Evolutionary conservation across 83 land plant genomes (phyloP).

Genomic region (Picea abies): DNA sequence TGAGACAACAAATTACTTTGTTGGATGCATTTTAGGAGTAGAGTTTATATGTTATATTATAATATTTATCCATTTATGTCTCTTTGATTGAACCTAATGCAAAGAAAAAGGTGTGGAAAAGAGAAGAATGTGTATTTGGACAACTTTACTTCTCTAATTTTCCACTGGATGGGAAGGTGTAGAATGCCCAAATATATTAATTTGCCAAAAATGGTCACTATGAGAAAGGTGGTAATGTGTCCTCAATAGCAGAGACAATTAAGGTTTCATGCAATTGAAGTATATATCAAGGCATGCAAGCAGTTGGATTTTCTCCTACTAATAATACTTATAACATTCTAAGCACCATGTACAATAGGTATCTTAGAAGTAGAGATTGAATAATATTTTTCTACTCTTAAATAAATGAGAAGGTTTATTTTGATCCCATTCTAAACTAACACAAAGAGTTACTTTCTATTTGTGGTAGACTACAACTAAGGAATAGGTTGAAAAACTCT

Average conservation of each 20-base stretch:
- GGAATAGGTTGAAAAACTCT: constrained; percentile 67
- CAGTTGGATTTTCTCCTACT: constrained; percentile 49
- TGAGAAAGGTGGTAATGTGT: too few species aligned
- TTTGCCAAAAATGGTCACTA: too few species aligned
- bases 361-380: constrained; percentile 65
- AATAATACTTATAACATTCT: constrained; percentile 63
- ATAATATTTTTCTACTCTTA: constrained; percentile 61
- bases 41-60: too few species aligned
- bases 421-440: constrained; percentile 53
- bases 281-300: constrained; percentile 50
- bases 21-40: constrained; percentile 22
- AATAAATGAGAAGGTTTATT: constrained; percentile 57
- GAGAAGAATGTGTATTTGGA: too few species aligned
- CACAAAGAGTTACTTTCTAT: constrained; percentile 68
- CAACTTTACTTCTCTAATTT: too few species aligned
- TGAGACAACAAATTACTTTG: constrained; percentile 40
- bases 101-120: too few species aligned
- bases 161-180: too few species aligned
- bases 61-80: too few species aligned
- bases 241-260: too few species aligned
- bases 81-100: too few species aligned
- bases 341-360: constrained; percentile 72
- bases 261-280: too few species aligned
- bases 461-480: constrained; percentile 56
- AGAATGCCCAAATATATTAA: too few species aligned